These are phyloP conservation scores for Macrolepiota fuliginosa DNA, from an alignment of 768 basidiomycete species.

Conservation along the genomic window DNA sequence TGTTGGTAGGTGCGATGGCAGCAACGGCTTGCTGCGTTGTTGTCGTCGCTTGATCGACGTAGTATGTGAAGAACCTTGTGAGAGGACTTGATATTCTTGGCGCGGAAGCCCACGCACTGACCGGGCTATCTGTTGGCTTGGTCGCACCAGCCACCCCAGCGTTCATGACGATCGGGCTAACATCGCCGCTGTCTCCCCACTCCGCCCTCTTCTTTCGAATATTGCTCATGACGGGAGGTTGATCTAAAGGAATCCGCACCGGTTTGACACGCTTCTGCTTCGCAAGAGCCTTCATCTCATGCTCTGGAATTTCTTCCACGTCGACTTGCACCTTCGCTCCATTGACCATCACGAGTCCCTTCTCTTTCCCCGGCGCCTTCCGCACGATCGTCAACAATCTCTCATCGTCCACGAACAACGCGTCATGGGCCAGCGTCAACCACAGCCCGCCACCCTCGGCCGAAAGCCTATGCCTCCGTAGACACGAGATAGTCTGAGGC, in stretches of 20 bases:
- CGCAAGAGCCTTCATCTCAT: constrained; percentile 78
- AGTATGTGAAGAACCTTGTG: constrained; percentile 68
- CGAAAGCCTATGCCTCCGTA: constrained; percentile 85
- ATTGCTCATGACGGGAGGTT: constrained; percentile 77
- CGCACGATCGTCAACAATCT: constrained; percentile 73
- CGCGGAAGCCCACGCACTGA: constrained; percentile 48
- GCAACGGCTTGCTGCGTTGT: constrained; percentile 80
- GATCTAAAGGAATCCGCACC: constrained; percentile 85
- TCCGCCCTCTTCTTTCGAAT: constrained; percentile 70
- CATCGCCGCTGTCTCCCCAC: constrained; percentile 58
- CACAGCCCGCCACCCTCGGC: constrained; percentile 89
- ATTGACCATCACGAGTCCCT: constrained; percentile 84
- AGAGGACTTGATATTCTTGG: constrained; percentile 72
- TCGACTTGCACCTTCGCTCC: constrained; percentile 84
- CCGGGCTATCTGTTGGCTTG: constrained; percentile 12
- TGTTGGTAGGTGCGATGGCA: constrained; percentile 61
- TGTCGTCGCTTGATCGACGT: constrained; percentile 68
- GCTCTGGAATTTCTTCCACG: constrained; percentile 82
- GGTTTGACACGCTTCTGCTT: constrained; percentile 88
- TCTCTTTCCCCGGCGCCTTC: constrained; percentile 74
- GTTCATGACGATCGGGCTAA: constrained; percentile 18
- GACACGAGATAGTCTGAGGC: constrained; percentile 75
- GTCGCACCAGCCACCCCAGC: constrained; percentile 11
- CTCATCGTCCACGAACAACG: constrained; percentile 73
- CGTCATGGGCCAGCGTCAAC: constrained; percentile 89